A percentile compares a stretch with the other conserved stretches of the same genome.
Evolutionary conservation across 305 asterid genomes (phyloP).

Genomic region (Plantago coronopus): DNA sequence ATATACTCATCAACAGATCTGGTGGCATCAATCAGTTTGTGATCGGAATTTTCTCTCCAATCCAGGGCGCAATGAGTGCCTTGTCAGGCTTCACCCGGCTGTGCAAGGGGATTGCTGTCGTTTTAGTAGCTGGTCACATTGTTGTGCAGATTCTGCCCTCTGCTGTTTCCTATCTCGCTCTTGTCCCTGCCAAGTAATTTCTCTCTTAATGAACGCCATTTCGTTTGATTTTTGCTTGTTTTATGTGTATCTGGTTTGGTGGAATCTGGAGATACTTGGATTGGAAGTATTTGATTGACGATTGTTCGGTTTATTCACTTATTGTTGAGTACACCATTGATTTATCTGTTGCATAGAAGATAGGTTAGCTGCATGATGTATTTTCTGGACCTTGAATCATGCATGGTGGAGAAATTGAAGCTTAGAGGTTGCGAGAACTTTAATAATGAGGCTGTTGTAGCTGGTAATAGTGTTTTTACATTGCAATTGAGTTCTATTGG

Average conservation of each 20-base stretch:
- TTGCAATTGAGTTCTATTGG: too few relatives aligned
- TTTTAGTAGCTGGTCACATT: slow-evolving; percentile 76
- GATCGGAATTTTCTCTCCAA: not conserved
- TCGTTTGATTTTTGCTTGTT: too few relatives aligned
- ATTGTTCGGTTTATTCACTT: not conserved
- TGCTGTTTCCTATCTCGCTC: slow-evolving; percentile 75
- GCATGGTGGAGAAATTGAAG: not conserved
- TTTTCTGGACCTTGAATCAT: not conserved
- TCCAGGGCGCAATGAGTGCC: slow-evolving; percentile 40
- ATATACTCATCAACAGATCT: slow-evolving; percentile 29
- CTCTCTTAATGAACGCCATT: not conserved
- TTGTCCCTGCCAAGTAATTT: slow-evolving; percentile 89
- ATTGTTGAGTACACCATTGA: too few relatives aligned
- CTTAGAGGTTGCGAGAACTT: not conserved
- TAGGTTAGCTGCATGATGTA: too few relatives aligned
- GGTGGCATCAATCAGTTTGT: slow-evolving; percentile 8
- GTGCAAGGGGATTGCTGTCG: slow-evolving; percentile 83
- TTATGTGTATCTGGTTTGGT: too few relatives aligned
- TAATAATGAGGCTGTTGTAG: not conserved
- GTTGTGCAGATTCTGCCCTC: slow-evolving; percentile 68
- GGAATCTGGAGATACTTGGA: too few relatives aligned
- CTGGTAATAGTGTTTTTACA: too few relatives aligned
- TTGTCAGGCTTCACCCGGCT: slow-evolving; percentile 69
- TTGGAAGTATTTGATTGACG: not conserved
- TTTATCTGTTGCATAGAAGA: too few relatives aligned